phyloP scores from a whole-genome alignment of 768 basidiomycete species.

The Leccinum boreale region DNA sequence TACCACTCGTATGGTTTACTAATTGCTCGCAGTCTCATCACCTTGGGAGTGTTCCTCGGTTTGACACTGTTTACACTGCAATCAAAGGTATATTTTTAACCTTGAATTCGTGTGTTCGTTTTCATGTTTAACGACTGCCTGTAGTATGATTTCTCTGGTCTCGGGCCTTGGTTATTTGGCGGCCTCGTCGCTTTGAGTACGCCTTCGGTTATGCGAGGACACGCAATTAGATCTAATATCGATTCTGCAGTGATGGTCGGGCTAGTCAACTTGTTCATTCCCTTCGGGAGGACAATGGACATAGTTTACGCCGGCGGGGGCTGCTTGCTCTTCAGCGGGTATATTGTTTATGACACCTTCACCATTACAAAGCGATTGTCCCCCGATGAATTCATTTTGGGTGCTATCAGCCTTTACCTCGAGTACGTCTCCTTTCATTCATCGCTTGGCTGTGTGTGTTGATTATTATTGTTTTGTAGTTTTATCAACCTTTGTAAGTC shows the following conservation, averaged over 20 bases:
- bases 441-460: background rate
- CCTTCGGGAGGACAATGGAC: constrained; percentile 80
- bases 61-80: constrained; percentile 94
- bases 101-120: background rate
- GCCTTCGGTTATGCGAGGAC: constrained; percentile 19
- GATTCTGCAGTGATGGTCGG: constrained; percentile 64
- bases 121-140: background rate
- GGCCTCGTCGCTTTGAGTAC: constrained; percentile 75
- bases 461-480: constrained; percentile 37
- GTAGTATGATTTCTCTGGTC: constrained; percentile 91
- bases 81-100: constrained; percentile 60
- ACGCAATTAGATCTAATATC: background rate
- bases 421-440: constrained; percentile 53
- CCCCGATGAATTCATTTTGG: constrained; percentile 93
- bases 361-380: constrained; percentile 83
- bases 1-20: background rate
- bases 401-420: constrained; percentile 88
- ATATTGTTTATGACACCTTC: constrained; percentile 89
- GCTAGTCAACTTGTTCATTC: constrained; percentile 80
- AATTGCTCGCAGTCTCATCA: constrained; percentile 60
- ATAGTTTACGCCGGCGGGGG: constrained; percentile 76
- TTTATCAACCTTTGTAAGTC: constrained; percentile 84
- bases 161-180: constrained; percentile 89
- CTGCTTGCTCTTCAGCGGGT: constrained; percentile 83
- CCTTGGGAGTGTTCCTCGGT: constrained; percentile 89